Percentiles rank a stretch among this genome's conserved stretches.
Evolutionary conservation across 345 rosid genomes (phyloP).

Genomic region (Populus alba): DNA sequence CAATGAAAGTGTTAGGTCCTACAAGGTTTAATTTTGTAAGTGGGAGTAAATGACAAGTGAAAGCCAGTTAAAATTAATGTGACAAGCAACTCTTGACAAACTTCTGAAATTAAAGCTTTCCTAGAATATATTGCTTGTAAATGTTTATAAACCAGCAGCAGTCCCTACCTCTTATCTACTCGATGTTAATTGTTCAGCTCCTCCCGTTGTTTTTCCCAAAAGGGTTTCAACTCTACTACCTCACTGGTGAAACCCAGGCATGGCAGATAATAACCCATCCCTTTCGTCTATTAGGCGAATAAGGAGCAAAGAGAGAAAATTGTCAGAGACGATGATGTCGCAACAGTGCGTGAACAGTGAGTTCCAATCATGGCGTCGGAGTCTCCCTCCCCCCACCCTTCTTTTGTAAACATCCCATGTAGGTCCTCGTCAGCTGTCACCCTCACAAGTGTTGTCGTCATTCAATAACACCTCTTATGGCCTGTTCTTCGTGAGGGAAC

Average conservation of each 20-base stretch:
- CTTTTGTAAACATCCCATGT: slow-evolving; percentile 9
- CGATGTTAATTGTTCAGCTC: neutral
- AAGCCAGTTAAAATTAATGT: neutral
- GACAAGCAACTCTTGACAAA: neutral
- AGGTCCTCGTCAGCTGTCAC: slow-evolving; percentile 10
- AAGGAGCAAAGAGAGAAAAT: neutral
- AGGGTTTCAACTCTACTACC: too few species aligned
- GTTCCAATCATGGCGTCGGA: slow-evolving; percentile 17
- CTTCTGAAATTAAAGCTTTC: neutral
- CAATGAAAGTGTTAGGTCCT: neutral
- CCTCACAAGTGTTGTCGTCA: neutral
- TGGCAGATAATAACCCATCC: slow-evolving; percentile 19
- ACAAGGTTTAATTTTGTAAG: neutral
- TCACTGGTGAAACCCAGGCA: neutral
- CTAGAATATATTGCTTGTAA: neutral
- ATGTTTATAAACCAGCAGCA: neutral
- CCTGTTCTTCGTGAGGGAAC: neutral
- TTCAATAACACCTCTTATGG: neutral
- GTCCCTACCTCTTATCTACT: neutral
- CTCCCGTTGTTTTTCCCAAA: too few species aligned
- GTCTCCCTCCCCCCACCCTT: slow-evolving; percentile 2
- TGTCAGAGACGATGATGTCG: slow-evolving; percentile 16
- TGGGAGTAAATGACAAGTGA: neutral
- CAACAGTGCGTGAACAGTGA: slow-evolving; percentile 27
- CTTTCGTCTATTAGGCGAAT: slow-evolving; percentile 18